Evolutionary conservation across 2,329 filamentous ascomycete genomes (phyloP).

Genomic region (Arthrobotrys conoides): DNA sequence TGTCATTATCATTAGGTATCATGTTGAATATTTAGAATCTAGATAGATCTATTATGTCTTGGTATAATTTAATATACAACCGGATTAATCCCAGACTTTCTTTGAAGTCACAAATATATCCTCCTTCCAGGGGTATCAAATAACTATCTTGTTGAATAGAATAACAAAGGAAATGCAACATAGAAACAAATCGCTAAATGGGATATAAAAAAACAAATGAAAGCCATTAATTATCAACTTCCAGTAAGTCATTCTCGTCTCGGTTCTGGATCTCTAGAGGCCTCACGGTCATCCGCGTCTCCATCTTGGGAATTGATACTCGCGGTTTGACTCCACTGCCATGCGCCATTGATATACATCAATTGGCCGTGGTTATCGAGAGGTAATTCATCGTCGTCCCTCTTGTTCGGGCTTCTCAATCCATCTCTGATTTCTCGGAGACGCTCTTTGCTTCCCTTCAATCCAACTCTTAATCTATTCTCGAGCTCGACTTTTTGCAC

Average conservation of each 20-base stretch:
- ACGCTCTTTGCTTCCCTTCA: constrained; percentile 54
- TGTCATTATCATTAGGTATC: constrained; percentile 3
- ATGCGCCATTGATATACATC: constrained; percentile 56
- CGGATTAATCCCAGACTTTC: constrained; percentile 20
- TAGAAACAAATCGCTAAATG: constrained; percentile 16
- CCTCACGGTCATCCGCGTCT: constrained; percentile 13
- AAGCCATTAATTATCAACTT: constrained; percentile 3
- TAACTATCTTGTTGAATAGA: constrained; percentile 18
- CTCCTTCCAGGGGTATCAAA: constrained; percentile 29
- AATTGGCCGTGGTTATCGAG: constrained; percentile 47
- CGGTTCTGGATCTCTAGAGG: neutral
- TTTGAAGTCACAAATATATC: constrained; percentile 1
- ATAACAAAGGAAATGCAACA: constrained; percentile 28
- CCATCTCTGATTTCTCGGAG: constrained; percentile 51
- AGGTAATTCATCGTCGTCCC: constrained; percentile 24
- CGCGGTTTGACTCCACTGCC: constrained; percentile 53
- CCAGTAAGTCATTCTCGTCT: neutral
- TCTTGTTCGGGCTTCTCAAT: constrained; percentile 39
- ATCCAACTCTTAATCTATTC: constrained; percentile 35
- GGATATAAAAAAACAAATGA: constrained; percentile 19
- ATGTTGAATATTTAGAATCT: constrained; percentile 16
- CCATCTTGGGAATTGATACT: constrained; percentile 50
- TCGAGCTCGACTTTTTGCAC: constrained; percentile 42
- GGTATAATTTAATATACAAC: constrained; percentile 4
- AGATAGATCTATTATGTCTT: constrained; percentile 2